These are phyloP conservation scores for Leccinellum albellum DNA, from an alignment of 768 basidiomycete species.

Conservation along the genomic window DNA sequence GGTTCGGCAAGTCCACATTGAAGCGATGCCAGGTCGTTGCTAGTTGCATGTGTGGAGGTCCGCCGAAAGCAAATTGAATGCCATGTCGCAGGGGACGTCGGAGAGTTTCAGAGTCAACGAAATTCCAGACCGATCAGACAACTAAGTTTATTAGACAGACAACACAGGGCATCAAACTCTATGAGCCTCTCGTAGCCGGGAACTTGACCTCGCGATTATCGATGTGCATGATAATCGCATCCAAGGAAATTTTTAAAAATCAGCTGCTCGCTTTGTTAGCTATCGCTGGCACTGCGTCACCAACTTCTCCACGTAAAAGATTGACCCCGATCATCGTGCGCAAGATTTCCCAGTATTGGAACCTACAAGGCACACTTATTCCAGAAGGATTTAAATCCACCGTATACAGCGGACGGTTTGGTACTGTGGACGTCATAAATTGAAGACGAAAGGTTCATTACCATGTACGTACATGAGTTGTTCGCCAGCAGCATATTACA, in stretches of 20 bases:
- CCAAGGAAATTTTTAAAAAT: conserved; percentile 9
- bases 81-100: neutral
- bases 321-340: conserved; percentile 12
- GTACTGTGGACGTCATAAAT: conserved; percentile 1
- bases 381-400: conserved; percentile 13
- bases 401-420: conserved; percentile 12
- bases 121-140: conserved; percentile 3
- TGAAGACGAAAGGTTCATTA: conserved; percentile 5
- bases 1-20: neutral
- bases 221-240: conserved; percentile 11
- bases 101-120: neutral
- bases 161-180: neutral
- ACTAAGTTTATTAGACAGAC: neutral
- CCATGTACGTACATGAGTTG: conserved; percentile 10
- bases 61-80: neutral
- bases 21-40: neutral
- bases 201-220: conserved; percentile 19
- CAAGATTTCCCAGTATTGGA: conserved; percentile 9
- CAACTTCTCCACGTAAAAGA: conserved; percentile 24
- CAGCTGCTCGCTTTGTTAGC: neutral
- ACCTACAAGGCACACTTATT: conserved; percentile 11
- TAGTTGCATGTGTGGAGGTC: neutral
- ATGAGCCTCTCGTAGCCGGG: conserved; percentile 11
- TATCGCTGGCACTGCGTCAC: conserved; percentile 8
- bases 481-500: neutral